Evolutionary conservation across 2,329 filamentous ascomycete species (phyloP).

Genomic region (Fusarium nygamai): DNA sequence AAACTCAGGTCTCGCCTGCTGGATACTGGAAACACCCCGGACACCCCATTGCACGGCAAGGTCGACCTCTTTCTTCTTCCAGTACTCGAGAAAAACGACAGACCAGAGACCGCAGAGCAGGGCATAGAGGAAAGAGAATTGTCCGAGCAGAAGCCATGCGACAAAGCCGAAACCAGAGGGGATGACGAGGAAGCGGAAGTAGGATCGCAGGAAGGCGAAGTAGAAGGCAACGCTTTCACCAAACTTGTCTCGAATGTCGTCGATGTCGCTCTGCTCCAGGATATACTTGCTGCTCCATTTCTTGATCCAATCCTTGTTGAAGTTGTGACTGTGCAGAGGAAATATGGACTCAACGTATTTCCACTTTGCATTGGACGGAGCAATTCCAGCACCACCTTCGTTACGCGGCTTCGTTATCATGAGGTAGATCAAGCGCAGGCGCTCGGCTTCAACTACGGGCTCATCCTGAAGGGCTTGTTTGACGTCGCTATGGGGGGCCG

Average conservation of each 20-base stretch:
- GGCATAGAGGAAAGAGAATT: slow-evolving; percentile 85
- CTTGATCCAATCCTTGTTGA: slow-evolving; percentile 81
- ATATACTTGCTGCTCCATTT: slow-evolving; percentile 78
- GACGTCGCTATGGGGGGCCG: slow-evolving; percentile 79
- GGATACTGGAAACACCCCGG: slow-evolving; percentile 82
- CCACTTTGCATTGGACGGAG: slow-evolving; percentile 75
- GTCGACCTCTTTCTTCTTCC: slow-evolving; percentile 93
- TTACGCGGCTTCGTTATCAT: slow-evolving; percentile 78
- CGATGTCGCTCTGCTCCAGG: slow-evolving; percentile 72
- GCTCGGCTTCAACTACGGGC: slow-evolving; percentile 86
- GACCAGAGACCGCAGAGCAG: slow-evolving; percentile 85
- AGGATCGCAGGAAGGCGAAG: slow-evolving; percentile 92
- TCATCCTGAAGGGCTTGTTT: slow-evolving; percentile 74
- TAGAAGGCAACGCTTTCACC: slow-evolving; percentile 92
- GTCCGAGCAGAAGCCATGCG: slow-evolving; percentile 83
- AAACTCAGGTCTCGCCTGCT: slow-evolving; percentile 81
- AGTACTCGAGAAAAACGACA: slow-evolving; percentile 91
- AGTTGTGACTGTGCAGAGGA: slow-evolving; percentile 78
- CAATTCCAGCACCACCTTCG: slow-evolving; percentile 83
- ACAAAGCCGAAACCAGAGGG: slow-evolving; percentile 81
- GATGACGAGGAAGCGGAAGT: slow-evolving; percentile 86
- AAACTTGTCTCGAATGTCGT: slow-evolving; percentile 78
- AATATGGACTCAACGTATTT: slow-evolving; percentile 78
- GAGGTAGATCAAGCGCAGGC: slow-evolving; percentile 86
- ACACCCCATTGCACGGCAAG: slow-evolving; percentile 90